These are phyloP conservation scores for Zea mays DNA, from an alignment of 176 grass and related monocot species.

Conservation along the genomic window Zm-B73-REFERENCE-NAM-5.0 NC_050098.1:233001501-233002000, in stretches of 20 bases:
- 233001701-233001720: neutral
- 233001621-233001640: neutral
- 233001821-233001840: neutral
- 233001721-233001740: neutral
- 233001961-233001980: neutral
- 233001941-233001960: constrained; percentile 17
- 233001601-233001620: constrained; percentile 27
- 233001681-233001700: neutral
- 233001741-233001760: constrained; percentile 31
- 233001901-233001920: constrained; percentile 45
- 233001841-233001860: constrained; percentile 17
- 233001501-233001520: no score
- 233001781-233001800: constrained; percentile 40
- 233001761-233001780: neutral
- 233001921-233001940: constrained; percentile 40
- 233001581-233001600: neutral
- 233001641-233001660: neutral
- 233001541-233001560: neutral
- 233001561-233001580: neutral
- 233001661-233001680: neutral
- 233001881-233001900: constrained; percentile 44
- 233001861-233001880: constrained; percentile 26
- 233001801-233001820: constrained; percentile 11
- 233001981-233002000: constrained; percentile 29
- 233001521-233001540: no score